Percentiles rank a stretch among this genome's conserved stretches.
phyloP scores from a whole-genome alignment of 129 eudicot species.

The Escallonia herrerae region DNA sequence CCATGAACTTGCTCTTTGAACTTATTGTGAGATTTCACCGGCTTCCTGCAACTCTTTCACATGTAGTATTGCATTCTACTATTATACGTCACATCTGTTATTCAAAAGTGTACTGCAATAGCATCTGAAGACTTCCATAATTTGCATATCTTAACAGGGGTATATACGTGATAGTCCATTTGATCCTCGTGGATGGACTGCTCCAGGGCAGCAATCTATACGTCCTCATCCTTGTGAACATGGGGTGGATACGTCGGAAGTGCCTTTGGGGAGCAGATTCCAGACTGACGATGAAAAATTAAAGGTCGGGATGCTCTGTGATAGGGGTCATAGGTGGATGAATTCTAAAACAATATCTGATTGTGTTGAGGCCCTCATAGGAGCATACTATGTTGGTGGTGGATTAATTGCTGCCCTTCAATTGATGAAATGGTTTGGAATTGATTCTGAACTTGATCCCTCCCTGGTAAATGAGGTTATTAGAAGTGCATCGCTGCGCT shows the following conservation, averaged over 20 bases:
- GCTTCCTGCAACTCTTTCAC: too few species aligned
- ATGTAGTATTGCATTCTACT: too few species aligned
- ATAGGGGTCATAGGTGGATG: constrained; percentile 89
- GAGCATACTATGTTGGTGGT: constrained; percentile 82
- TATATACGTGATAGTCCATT: constrained; percentile 80
- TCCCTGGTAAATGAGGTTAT: constrained; percentile 59
- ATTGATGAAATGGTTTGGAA: constrained; percentile 78
- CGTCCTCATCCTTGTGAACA: constrained; percentile 69
- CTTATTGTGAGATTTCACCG: too few species aligned
- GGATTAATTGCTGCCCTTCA: constrained; percentile 66
- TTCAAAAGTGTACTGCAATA: too few species aligned
- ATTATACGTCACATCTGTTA: too few species aligned
- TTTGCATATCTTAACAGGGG: constrained; percentile 25
- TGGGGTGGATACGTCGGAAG: constrained; percentile 57
- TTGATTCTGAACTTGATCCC: constrained; percentile 48
- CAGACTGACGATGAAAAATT: constrained; percentile 39
- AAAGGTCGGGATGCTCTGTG: constrained; percentile 62
- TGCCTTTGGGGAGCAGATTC: constrained; percentile 49
- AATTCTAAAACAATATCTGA: constrained; percentile 81
- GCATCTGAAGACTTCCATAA: not conserved
- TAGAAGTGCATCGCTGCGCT: constrained; percentile 43
- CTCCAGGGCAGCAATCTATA: constrained; percentile 77
- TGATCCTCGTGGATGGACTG: constrained; percentile 87
- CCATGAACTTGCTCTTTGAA: too few species aligned
- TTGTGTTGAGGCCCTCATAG: constrained; percentile 91